These are phyloP conservation scores for Lipomyces yamanashiensis DNA, from an alignment of 805 yeast species.

Conservation along the genomic window DNA sequence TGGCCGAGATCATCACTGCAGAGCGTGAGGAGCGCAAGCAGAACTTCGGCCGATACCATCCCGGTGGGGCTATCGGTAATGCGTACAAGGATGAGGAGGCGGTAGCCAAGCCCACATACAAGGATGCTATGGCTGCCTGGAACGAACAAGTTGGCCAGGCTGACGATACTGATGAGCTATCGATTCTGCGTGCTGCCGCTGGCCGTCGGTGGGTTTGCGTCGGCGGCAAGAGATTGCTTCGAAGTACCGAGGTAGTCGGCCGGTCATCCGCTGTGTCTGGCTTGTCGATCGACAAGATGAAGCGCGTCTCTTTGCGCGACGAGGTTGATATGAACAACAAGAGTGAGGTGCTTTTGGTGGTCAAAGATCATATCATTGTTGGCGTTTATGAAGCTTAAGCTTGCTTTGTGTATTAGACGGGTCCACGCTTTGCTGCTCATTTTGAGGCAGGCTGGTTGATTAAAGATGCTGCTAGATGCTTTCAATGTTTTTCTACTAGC, in stretches of 20 bases:
- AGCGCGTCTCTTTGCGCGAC: conserved; percentile 22
- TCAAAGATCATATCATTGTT: conserved; percentile 19
- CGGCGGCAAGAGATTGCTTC: conserved; percentile 19
- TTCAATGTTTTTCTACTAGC: no score
- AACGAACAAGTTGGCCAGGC: conserved; percentile 26
- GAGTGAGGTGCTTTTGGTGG: conserved; percentile 29
- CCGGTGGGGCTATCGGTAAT: conserved; percentile 89
- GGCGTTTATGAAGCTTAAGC: conserved; percentile 24
- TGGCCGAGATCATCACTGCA: conserved; percentile 66
- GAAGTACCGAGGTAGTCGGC: conserved; percentile 22
- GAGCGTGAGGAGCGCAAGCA: conserved; percentile 59
- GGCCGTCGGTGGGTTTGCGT: conserved; percentile 36
- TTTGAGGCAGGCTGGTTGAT: no score
- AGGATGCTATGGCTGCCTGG: conserved; percentile 34
- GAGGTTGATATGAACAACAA: not conserved
- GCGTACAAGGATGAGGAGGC: conserved; percentile 43
- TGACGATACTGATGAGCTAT: conserved; percentile 30
- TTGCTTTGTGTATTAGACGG: not conserved
- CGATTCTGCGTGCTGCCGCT: conserved; percentile 35
- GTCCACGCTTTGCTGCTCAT: no score
- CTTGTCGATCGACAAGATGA: conserved; percentile 10
- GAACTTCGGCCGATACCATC: conserved; percentile 74
- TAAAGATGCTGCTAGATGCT: no score
- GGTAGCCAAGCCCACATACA: conserved; percentile 5
- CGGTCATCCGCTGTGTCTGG: conserved; percentile 12